These are phyloP conservation scores for Xylaria polymorpha DNA, from an alignment of 2,329 filamentous ascomycete genomes.

Conservation along the genomic window DNA sequence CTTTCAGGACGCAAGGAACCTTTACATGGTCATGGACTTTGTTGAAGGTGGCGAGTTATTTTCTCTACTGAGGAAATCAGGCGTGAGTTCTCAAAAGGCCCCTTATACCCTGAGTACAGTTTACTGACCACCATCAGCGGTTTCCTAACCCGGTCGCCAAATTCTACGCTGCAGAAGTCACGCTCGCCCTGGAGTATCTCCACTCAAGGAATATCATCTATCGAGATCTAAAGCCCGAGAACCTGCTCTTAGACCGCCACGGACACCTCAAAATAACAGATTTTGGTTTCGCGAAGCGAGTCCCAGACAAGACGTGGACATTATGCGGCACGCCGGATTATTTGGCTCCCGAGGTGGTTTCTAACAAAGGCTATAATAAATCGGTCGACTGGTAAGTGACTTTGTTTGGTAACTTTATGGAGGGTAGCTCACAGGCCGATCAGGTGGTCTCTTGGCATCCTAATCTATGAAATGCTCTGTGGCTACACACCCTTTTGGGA, in stretches of 20 bases:
- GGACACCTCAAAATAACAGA: conserved; percentile 97
- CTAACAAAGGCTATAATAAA: conserved; percentile 99
- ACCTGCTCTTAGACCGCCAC: conserved; percentile 89
- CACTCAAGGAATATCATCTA: conserved; percentile 98
- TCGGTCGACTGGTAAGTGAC: conserved; percentile 94
- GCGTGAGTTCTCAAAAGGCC: conserved; percentile 63
- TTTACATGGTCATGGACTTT: conserved; percentile 99
- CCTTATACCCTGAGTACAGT: conserved; percentile 12
- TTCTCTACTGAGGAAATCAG: conserved; percentile 92
- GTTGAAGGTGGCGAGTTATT: conserved; percentile 98
- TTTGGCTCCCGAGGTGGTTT: conserved; percentile 96
- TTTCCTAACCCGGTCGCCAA: conserved; percentile 99
- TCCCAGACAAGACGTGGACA: conserved; percentile 99
- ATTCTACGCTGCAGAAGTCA: conserved; percentile 98
- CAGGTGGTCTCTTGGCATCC: conserved; percentile 97
- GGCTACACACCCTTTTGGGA: conserved; percentile 99
- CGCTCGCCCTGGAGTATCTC: conserved; percentile 92
- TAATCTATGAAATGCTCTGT: conserved; percentile 99
- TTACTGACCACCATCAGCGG: conserved; percentile 68
- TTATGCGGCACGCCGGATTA: conserved; percentile 98
- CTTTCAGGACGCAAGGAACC: conserved; percentile 92
- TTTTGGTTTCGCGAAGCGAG: conserved; percentile 98
- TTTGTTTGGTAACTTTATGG: conserved; percentile 24
- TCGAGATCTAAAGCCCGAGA: conserved; percentile 95
- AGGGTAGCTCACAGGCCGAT: conserved; percentile 23